A percentile compares a stretch with the other conserved stretches of the same genome.
These are phyloP conservation scores for Herpetomonas tarakana DNA, from an alignment of 208 protist species.

Conservation along the genomic window DNA sequence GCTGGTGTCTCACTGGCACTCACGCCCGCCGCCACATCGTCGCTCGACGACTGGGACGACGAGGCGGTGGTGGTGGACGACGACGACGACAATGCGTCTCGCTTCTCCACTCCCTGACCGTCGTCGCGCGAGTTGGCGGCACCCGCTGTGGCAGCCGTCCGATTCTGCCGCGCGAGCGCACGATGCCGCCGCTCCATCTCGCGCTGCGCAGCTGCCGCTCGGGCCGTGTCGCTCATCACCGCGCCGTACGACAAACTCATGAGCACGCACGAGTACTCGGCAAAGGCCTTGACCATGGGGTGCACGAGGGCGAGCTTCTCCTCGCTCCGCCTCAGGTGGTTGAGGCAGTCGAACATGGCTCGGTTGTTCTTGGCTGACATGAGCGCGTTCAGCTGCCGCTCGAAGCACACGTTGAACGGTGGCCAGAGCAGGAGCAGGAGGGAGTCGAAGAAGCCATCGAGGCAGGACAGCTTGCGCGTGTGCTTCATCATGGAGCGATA, in stretches of 20 bases:
- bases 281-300: constrained; percentile 36
- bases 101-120: not conserved
- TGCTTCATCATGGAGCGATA: constrained; percentile 75
- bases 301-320: constrained; percentile 49
- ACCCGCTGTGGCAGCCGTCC: not conserved
- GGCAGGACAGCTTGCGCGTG: constrained; percentile 56
- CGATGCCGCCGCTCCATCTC: constrained; percentile 5
- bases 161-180: not conserved
- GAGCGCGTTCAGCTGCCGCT: constrained; percentile 59
- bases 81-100: not conserved
- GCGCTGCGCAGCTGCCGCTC: not conserved
- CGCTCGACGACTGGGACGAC: constrained; percentile 1
- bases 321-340: constrained; percentile 16
- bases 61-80: not conserved
- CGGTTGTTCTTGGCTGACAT: constrained; percentile 21
- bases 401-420: constrained; percentile 64
- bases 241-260: constrained; percentile 32
- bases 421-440: constrained; percentile 78
- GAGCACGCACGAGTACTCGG: constrained; percentile 31
- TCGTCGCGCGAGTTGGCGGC: not conserved
- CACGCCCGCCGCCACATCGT: not conserved
- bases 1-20: not conserved
- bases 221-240: constrained; percentile 9
- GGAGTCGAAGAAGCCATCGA: constrained; percentile 82
- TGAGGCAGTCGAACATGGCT: constrained; percentile 3